phyloP scores from a whole-genome alignment of 2,329 filamentous ascomycete species.

The Pezicula carpinea region DNA sequence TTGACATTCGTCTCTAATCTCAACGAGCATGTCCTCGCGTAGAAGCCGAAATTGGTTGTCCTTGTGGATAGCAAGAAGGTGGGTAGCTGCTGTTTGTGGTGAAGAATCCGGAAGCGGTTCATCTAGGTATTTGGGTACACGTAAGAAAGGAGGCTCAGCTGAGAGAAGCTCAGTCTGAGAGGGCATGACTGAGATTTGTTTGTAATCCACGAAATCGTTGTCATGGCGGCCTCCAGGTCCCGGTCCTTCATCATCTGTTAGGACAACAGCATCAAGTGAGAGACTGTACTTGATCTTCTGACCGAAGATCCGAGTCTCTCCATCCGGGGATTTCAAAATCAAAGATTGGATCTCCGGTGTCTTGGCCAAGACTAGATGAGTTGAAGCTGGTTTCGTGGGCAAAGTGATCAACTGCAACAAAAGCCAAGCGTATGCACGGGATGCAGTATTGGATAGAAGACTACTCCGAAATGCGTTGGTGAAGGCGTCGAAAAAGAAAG shows the following conservation, averaged over 20 bases:
- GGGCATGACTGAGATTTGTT: constrained; percentile 58
- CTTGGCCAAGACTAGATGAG: constrained; percentile 24
- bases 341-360: constrained; percentile 21
- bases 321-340: constrained; percentile 15
- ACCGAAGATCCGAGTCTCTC: constrained; percentile 27
- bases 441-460: constrained; percentile 24
- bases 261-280: constrained; percentile 11
- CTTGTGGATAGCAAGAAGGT: constrained; percentile 46
- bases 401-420: constrained; percentile 39
- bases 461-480: constrained; percentile 22
- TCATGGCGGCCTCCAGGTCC: constrained; percentile 65
- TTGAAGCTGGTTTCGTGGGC: constrained; percentile 16
- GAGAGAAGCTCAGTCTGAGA: constrained; percentile 61
- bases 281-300: constrained; percentile 36
- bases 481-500: constrained; percentile 41
- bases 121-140: constrained; percentile 44
- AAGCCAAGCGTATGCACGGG: constrained; percentile 36
- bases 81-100: constrained; percentile 16
- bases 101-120: constrained; percentile 21
- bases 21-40: constrained; percentile 65
- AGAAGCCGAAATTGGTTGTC: constrained; percentile 71
- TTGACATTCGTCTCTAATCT: constrained; percentile 58
- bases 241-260: constrained; percentile 8
- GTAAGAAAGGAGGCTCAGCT: constrained; percentile 48
- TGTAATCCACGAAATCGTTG: constrained; percentile 63